Evolutionary conservation across 768 basidiomycete species (phyloP).

Genomic region (Suillus hirtellus): DNA sequence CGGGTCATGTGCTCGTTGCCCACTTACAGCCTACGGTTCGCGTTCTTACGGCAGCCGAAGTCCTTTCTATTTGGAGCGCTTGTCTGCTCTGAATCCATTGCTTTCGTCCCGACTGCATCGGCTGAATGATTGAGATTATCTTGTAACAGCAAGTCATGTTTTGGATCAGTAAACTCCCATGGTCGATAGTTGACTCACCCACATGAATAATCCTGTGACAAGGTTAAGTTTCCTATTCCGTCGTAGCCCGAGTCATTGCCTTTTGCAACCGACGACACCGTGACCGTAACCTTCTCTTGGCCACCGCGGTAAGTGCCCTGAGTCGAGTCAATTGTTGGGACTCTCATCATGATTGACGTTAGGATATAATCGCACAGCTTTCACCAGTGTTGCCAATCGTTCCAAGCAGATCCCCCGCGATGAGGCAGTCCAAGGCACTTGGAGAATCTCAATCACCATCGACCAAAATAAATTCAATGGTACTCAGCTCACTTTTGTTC

Average conservation of each 20-base stretch:
- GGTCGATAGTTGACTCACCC: not conserved
- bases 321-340: not conserved
- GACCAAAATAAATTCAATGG: not conserved
- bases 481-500: not conserved
- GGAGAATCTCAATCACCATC: not conserved
- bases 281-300: not conserved
- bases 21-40: not conserved
- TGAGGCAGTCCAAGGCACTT: not conserved
- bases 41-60: slow-evolving; percentile 1
- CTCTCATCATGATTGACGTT: not conserved
- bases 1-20: not conserved
- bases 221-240: not conserved
- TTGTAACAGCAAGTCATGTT: not conserved
- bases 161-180: not conserved
- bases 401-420: not conserved
- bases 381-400: not conserved
- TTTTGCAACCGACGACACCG: not conserved
- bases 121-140: not conserved
- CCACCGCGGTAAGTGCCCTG: not conserved
- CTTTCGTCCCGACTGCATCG: not conserved
- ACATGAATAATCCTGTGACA: not conserved
- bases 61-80: not conserved
- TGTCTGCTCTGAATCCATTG: not conserved
- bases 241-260: not conserved
- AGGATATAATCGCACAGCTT: not conserved